A percentile compares a stretch with the other conserved stretches of the same genome.
These are phyloP conservation scores for Aphanomyces cochlioides DNA, from an alignment of 352 stramenopile species.

Conservation along the genomic window DNA sequence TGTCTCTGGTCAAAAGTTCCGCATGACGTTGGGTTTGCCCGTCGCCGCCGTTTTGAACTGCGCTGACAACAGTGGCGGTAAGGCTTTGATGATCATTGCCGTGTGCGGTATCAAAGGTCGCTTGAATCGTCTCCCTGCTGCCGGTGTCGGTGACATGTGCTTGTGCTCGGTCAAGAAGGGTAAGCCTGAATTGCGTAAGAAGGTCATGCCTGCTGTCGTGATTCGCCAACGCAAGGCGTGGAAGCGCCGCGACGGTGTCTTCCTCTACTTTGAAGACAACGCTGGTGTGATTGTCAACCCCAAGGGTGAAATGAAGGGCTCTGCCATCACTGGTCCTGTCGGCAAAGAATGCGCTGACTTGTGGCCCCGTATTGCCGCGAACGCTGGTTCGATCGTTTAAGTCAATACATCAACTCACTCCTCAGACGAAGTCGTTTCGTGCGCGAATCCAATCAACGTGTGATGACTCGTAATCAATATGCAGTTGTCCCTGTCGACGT, in stretches of 20 bases:
- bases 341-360: slow-evolving; percentile 99
- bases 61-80: slow-evolving; percentile 99
- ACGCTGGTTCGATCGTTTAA: slow-evolving; percentile 99
- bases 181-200: slow-evolving; percentile 99
- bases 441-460: slow-evolving; percentile 21
- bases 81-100: slow-evolving; percentile 99
- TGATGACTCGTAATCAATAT: slow-evolving; percentile 24
- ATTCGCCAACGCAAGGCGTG: slow-evolving; percentile 99
- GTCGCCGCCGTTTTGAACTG: slow-evolving; percentile 99
- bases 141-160: slow-evolving; percentile 99
- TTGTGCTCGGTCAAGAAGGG: slow-evolving; percentile 99
- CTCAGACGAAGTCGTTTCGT: slow-evolving; percentile 11
- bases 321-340: slow-evolving; percentile 98
- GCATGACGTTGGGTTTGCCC: slow-evolving; percentile 98
- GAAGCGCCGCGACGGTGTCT: slow-evolving; percentile 98
- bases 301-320: slow-evolving; percentile 99
- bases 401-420: slow-evolving; percentile 6
- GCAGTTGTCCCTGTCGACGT: neutral
- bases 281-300: slow-evolving; percentile 99
- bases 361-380: slow-evolving; percentile 99
- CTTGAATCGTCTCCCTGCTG: slow-evolving; percentile 98
- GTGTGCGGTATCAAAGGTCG: slow-evolving; percentile 99
- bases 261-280: slow-evolving; percentile 99
- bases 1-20: slow-evolving; percentile 98
- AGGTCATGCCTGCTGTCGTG: slow-evolving; percentile 99